Evolutionary conservation across 2,329 filamentous ascomycete species (phyloP), one percentile per base, ranked within the genome.

Genomic region (Arthroderma uncinatum): DNA sequence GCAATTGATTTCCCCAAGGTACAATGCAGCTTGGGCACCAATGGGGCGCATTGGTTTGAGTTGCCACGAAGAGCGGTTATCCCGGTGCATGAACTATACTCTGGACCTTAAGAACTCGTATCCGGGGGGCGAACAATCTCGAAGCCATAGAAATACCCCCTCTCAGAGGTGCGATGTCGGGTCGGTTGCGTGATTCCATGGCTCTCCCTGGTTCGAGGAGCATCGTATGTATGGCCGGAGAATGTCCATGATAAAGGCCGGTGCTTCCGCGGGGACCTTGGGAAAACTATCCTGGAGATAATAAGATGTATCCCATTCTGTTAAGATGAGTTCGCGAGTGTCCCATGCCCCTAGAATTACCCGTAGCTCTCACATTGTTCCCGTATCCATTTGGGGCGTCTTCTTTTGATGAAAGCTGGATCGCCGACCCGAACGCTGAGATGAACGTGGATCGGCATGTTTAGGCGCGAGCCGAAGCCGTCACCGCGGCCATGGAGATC

Each of bases 391-490:
- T 14, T 10, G 4, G 16, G 16, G 19, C 39, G 19, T 42, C 19
- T 42, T n/a, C 23, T 25, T 47, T 23, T 14, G 40, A 25, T 14
- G 19, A 23, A 30, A 30, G 7, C 28, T 30, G 28, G 28, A 3
- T 7, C 28, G 28, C 28, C n/a, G n/a, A n/a, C 4, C 28, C 7
- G 34, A 37, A 37, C 4, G 10, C 34, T 37, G 34, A n/a, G 47
- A 50, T 33, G 14, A 33, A 30, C 19, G 40, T 47, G 28, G 47
- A 50, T 50, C 47, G 28, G 12, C 25, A 25, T 30, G 47, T 19
- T 50, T 50, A 50, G 47, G 47, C 47, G 47, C 47, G 25, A 50
- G 47, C 47, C 47, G 47, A 50, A 33, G 12, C 47, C 25, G 47
- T 50, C 5, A 6, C 47, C 16, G 8, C 28, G 10, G 23, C 21